Conservation (phyloP, 179 eudicot genomes). For the Actinidia arguta region DNA sequence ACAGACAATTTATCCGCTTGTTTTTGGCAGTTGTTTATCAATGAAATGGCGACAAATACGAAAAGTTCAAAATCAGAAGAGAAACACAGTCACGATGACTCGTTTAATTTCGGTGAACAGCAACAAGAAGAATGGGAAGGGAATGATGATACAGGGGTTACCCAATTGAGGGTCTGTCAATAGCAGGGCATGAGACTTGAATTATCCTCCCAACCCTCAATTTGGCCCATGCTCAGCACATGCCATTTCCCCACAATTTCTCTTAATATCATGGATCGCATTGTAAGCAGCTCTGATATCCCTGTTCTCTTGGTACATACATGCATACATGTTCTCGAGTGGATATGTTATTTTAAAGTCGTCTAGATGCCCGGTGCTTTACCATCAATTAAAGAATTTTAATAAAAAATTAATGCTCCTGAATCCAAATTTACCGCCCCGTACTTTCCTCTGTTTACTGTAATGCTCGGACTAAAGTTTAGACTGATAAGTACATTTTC, state of each 20-base stretch:
- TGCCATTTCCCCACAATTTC: constrained; percentile 78
- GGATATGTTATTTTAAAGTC: no score
- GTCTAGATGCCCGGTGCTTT: no score
- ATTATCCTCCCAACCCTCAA: constrained; percentile 74
- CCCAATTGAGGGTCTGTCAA: constrained; percentile 77
- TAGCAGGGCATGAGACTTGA: constrained; percentile 97
- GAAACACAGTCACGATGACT: not conserved
- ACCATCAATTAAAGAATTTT: no score
- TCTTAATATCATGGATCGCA: constrained; percentile 97
- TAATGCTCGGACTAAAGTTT: not conserved
- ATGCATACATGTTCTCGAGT: not conserved
- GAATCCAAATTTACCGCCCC: no score
- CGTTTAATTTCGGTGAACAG: constrained; percentile 10
- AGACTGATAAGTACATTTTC: not conserved
- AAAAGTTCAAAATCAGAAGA: not conserved
- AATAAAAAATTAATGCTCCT: no score
- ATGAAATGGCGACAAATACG: not conserved
- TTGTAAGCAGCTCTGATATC: constrained; percentile 42
- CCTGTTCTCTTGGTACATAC: not conserved
- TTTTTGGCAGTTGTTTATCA: not conserved
- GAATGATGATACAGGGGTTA: constrained; percentile 67
- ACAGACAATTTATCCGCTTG: not conserved
- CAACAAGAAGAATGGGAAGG: constrained; percentile 23
- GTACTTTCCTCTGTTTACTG: no score
- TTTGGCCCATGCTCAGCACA: constrained; percentile 84